Conservation (phyloP, 768 basidiomycete genomes). For the Leccinellum rugosiceps region DNA sequence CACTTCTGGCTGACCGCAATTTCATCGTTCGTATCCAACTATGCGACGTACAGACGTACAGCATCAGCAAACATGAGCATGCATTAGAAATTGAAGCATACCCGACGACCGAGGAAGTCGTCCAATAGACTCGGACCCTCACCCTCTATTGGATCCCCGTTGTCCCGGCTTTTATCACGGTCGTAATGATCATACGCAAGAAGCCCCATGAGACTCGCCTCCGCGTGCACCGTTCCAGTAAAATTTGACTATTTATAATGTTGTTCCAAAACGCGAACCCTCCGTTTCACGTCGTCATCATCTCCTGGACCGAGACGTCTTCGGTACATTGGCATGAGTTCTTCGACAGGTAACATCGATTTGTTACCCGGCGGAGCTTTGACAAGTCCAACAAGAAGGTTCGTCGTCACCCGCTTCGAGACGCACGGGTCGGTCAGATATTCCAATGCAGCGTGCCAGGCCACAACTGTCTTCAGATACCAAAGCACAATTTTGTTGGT, state of each 20-base stretch:
- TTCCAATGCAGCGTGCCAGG: neutral
- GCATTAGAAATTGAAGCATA: neutral
- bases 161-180: neutral
- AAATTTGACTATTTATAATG: neutral
- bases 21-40: too few relatives aligned
- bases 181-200: neutral
- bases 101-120: neutral
- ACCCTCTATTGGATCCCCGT: neutral
- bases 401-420: neutral
- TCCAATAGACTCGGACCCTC: neutral
- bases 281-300: neutral
- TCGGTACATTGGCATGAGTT: neutral
- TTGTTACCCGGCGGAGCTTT: neutral
- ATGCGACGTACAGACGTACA: neutral
- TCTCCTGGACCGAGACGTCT: neutral
- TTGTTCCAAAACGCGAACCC: neutral
- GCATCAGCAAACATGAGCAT: neutral
- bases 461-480: neutral
- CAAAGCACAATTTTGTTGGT: neutral
- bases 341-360: neutral
- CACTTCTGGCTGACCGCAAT: too few relatives aligned
- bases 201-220: neutral
- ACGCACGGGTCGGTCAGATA: neutral
- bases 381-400: neutral
- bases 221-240: neutral